A percentile compares a stretch with the other conserved stretches of the same genome.
phyloP scores from a whole-genome alignment of 345 rosid genomes.

The Lumnitzera racemosa region DNA sequence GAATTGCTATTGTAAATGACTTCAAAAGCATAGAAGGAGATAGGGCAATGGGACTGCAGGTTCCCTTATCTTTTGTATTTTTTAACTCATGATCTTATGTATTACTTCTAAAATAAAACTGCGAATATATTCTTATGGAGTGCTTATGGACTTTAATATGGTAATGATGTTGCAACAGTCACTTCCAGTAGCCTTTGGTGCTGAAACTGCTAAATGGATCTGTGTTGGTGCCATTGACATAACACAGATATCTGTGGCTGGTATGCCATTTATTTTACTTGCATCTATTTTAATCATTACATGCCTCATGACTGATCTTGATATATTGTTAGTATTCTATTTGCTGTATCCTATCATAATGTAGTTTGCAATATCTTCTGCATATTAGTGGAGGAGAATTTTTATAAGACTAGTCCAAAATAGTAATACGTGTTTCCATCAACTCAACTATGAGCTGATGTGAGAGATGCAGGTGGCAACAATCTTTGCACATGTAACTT shows the following conservation, averaged over 20 bases:
- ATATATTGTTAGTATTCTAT: no score
- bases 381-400: no score
- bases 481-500: no score
- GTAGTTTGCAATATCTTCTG: no score
- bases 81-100: not conserved
- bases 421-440: no score
- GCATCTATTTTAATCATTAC: no score
- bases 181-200: slow-evolving; percentile 93
- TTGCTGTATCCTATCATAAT: no score
- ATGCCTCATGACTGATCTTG: no score
- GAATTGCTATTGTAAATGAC: slow-evolving; percentile 94
- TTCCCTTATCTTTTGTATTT: slow-evolving; percentile 12
- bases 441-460: no score
- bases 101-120: not conserved
- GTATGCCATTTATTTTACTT: slow-evolving; percentile 25
- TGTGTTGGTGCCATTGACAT: slow-evolving; percentile 96
- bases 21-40: slow-evolving; percentile 98
- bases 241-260: slow-evolving; percentile 89
- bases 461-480: no score
- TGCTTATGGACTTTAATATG: not conserved
- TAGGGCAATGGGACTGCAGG: slow-evolving; percentile 92
- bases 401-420: no score
- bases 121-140: not conserved
- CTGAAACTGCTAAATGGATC: slow-evolving; percentile 98
- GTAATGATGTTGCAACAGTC: slow-evolving; percentile 45